Base-by-base conservation (phyloP, 371 early-diverging fungal species). In the Mortierella sp. region DNA sequence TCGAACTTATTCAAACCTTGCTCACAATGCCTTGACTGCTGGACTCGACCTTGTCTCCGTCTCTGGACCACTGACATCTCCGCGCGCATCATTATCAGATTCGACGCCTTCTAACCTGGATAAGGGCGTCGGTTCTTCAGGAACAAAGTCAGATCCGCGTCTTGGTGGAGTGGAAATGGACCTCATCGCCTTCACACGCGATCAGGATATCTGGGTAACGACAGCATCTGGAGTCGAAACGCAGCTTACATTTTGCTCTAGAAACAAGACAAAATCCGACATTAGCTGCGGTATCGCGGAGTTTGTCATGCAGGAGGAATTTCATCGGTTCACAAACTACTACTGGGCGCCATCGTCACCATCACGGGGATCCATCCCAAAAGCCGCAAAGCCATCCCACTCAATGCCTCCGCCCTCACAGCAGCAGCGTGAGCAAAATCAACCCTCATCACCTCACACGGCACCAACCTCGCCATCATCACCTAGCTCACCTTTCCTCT, bases 251-350 rank as follows among this genome's bases (percentile, higher is more conserved):
- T 86, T 87, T 60, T 87, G 88, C 53, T 80, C 81, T 42, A 81
- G 85, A 13, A 68, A 68, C 12, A 84, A 84, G 57, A 66, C 61
- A 32, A 66, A 72, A 7, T 83, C 85, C 28, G 75, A 70, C 29
- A 69, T 90, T 23, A 85, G 83, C 45, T 89, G 89, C 70, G 94
- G 94, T n/a, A 74, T 86, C 32, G 89, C 90, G 2, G 94, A 94
- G 64, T 93, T 91, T 78, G 86, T 94, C 59, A 92, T 93, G 92
- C 93, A 93, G 85, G 94, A 94, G 72, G 94, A 94, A 75, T 93
- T 94, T 68, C 88, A 89, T 66, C 81, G 94, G 61, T 89, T 84
- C 40, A 89, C 92, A 19, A 91, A 91, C 28, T 94, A 89, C 75
- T 88, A 88, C 71, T 92, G 93, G 92, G 84, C 69, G 26, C 72